These are phyloP conservation scores for Monosporascus cannonballus DNA, from an alignment of 2,329 filamentous ascomycete species.

Conservation along the genomic window DNA sequence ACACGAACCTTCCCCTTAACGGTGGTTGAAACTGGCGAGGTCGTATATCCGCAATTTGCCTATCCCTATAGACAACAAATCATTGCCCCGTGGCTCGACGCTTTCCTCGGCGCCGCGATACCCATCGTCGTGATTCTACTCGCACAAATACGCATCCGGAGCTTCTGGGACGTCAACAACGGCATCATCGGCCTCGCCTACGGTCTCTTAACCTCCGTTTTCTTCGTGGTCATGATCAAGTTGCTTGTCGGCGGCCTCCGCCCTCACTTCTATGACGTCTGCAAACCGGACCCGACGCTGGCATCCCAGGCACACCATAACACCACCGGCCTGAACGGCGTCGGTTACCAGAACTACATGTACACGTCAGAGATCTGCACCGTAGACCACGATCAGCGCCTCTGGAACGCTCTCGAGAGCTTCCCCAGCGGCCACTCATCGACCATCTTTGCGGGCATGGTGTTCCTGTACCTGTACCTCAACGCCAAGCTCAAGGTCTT, in stretches of 20 bases:
- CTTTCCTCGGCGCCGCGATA: constrained; percentile 48
- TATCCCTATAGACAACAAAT: constrained; percentile 60
- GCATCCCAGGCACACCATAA: constrained; percentile 25
- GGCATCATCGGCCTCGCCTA: constrained; percentile 56
- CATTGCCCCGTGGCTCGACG: constrained; percentile 53
- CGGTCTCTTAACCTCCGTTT: constrained; percentile 49
- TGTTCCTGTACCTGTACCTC: constrained; percentile 61
- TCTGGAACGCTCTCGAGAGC: constrained; percentile 57
- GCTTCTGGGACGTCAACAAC: constrained; percentile 56
- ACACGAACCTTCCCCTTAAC: constrained; percentile 57
- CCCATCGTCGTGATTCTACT: constrained; percentile 52
- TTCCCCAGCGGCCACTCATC: constrained; percentile 66
- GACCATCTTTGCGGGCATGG: constrained; percentile 56
- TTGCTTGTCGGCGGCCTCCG: constrained; percentile 59
- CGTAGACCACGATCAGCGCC: constrained; percentile 40
- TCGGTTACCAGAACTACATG: constrained; percentile 55
- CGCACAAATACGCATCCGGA: constrained; percentile 51
- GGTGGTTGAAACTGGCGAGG: constrained; percentile 50
- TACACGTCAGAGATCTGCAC: constrained; percentile 60
- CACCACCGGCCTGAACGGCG: constrained; percentile 32
- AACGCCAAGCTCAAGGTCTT: constrained; percentile 69
- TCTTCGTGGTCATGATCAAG: constrained; percentile 64
- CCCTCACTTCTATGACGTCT: constrained; percentile 60
- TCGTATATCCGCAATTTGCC: constrained; percentile 58
- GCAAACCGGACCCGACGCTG: constrained; percentile 48